Base-by-base conservation (phyloP, 352 stramenopile species). In the Sclerospora graminicola region DNA sequence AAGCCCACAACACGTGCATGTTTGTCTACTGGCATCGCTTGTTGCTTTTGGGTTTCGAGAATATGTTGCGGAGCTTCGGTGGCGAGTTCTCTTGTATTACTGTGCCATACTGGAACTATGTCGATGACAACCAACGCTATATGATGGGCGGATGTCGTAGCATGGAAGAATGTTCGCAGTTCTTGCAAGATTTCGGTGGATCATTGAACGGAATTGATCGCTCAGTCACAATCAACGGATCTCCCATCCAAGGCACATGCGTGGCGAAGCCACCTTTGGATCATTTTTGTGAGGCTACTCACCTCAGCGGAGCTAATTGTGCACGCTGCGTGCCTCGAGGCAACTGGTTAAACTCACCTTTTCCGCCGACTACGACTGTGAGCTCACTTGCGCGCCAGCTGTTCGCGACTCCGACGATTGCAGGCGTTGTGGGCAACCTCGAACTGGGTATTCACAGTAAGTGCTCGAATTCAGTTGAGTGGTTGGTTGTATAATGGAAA, bases 21-120 rank as follows among this genome's bases (percentile, higher is more conserved):
- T 94, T 94, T 40, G 28, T 92, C 45, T 92, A 88, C 46, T 94
- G 82, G 82, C 82, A 94, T 49, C 82, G 82, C 18, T 33, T 71
- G 26, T 50, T 94, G 44, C 51, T 94, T 9, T 57, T 91, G 11
- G 82, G 64, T 4, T 94, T 88, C 49, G 82, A 94, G 51, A 91
- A 92, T 49, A 82, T 94, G 71, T 45, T 94, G 24, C 71, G 82
- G 8, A 71, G 66, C 28, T 84, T 86, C 36, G 82, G 79, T 8
- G 68, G 67, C 6, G 75, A 84, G 28, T 92, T 84, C 39, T 62
- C 78, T n/a, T 94, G 82, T 45, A 66, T 94, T 37, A 94, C 82
- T 8, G 40, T 94, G 10, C 82, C 82, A 6, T 94, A 89, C 64
- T 94, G 73, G 73, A 84, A 94, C 59, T 94, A 90, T 35, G 76